phyloP scores from a whole-genome alignment of 768 basidiomycete genomes.

The Psilocybe cyanescens region DNA sequence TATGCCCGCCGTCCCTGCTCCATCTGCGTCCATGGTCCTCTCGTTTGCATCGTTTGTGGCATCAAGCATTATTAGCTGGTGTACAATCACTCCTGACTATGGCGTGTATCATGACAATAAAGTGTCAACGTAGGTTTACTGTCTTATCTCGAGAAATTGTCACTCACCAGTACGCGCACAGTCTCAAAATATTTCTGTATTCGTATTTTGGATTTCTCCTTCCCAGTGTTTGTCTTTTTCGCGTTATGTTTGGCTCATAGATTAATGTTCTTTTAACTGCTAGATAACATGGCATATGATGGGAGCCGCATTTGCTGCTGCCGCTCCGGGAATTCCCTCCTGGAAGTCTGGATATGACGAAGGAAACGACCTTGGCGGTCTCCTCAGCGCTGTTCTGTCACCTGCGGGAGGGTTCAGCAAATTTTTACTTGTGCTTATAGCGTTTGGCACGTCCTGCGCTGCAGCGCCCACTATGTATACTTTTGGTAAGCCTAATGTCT shows the following conservation, averaged over 20 bases:
- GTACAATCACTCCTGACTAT: conserved; percentile 47
- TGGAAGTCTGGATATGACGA: conserved; percentile 59
- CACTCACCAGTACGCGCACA: conserved; percentile 23
- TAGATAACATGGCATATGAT: conserved; percentile 52
- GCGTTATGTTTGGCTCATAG: not conserved
- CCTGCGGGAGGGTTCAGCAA: conserved; percentile 71
- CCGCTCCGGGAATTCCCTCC: conserved; percentile 54
- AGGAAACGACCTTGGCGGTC: conserved; percentile 63
- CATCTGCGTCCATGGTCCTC: conserved; percentile 31
- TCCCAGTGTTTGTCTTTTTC: conserved; percentile 51
- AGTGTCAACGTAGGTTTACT: conserved; percentile 30
- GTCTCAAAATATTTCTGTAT: conserved; percentile 62
- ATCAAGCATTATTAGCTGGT: conserved; percentile 44
- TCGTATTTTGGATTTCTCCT: conserved; percentile 67
- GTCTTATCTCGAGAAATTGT: not conserved
- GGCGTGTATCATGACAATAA: conserved; percentile 43
- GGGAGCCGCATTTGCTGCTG: conserved; percentile 69
- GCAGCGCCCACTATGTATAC: conserved; percentile 82
- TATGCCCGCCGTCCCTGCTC: conserved; percentile 29
- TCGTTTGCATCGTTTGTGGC: conserved; percentile 43
- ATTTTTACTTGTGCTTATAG: conserved; percentile 71
- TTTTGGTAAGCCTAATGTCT: conserved; percentile 42
- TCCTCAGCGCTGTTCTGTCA: conserved; percentile 62
- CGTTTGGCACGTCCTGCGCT: conserved; percentile 75
- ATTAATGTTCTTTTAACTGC: conserved; percentile 25